These are phyloP conservation scores for Pinus tabuliformis DNA, from an alignment of 75 land plant genomes.

Conservation along the genomic window DNA sequence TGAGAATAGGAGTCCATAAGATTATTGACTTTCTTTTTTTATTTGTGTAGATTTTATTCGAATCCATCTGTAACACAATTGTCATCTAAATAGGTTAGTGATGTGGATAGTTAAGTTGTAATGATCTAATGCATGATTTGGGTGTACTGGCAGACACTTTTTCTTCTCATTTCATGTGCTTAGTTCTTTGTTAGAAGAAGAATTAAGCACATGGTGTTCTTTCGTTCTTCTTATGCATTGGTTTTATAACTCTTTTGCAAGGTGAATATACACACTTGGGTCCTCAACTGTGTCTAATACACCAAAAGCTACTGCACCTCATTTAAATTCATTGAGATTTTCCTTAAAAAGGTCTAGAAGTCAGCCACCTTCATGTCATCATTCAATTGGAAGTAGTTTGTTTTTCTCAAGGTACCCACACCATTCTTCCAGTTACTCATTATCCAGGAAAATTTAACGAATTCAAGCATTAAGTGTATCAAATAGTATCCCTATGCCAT, in stretches of 20 bases:
- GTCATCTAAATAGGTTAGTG: conserved; percentile 41
- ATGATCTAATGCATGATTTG: not conserved
- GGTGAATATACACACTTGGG: conserved; percentile 8
- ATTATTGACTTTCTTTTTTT: conserved; percentile 1
- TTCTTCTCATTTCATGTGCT: not conserved
- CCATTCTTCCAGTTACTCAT: conserved; percentile 33
- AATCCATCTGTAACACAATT: conserved; percentile 21
- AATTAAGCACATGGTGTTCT: not conserved
- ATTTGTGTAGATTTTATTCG: conserved; percentile 21
- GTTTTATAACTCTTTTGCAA: conserved; percentile 17
- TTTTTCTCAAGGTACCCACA: conserved; percentile 31
- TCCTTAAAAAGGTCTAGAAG: conserved; percentile 18
- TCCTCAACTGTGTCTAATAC: conserved; percentile 17
- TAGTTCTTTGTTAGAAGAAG: not conserved
- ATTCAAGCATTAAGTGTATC: conserved; percentile 36
- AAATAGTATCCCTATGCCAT: conserved; percentile 23
- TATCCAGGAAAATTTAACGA: conserved; percentile 48
- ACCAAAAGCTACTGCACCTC: conserved; percentile 16
- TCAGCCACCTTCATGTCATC: conserved; percentile 36
- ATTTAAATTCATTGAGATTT: conserved; percentile 16
- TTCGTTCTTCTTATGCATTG: not conserved
- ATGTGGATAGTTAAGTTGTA: not conserved
- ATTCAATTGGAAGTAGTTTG: conserved; percentile 25
- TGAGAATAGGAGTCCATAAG: not conserved
- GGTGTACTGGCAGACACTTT: not conserved